A percentile compares a stretch with the other conserved stretches of the same genome.
Evolutionary conservation across 129 eudicot species (phyloP).

Genomic region (Flaveria robusta): DNA sequence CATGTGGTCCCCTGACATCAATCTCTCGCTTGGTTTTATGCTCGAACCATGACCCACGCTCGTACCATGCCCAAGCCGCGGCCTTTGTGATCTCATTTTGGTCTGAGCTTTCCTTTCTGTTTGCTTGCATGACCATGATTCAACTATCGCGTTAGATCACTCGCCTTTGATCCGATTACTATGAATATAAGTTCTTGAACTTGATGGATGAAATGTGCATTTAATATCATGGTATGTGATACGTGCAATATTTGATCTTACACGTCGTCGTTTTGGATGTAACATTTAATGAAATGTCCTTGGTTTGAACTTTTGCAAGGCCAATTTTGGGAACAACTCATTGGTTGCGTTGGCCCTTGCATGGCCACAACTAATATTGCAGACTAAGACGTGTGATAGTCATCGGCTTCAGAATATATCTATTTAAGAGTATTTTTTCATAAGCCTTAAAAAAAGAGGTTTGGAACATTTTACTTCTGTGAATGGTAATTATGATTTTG

Average conservation of each 20-base stretch:
- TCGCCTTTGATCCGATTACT: neutral
- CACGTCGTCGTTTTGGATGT: slow-evolving; percentile 24
- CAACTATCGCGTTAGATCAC: neutral
- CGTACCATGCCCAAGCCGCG: slow-evolving; percentile 82
- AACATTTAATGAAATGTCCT: slow-evolving; percentile 24
- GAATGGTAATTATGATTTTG: too few relatives aligned
- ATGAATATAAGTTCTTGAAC: neutral
- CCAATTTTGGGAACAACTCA: slow-evolving; percentile 32
- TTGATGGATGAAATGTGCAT: neutral
- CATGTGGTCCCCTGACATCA: slow-evolving; percentile 29
- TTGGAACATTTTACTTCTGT: too few relatives aligned
- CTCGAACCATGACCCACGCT: slow-evolving; percentile 63
- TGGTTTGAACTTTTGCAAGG: slow-evolving; percentile 26
- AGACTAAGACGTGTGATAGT: neutral
- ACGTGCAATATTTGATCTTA: neutral
- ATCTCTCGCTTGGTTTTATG: slow-evolving; percentile 35
- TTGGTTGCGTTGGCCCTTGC: slow-evolving; percentile 33
- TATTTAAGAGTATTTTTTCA: too few relatives aligned
- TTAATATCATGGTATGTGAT: slow-evolving; percentile 10
- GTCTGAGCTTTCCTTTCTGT: slow-evolving; percentile 27
- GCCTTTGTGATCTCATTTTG: slow-evolving; percentile 51
- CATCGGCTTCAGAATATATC: neutral
- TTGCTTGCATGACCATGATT: slow-evolving; percentile 11
- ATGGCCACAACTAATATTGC: slow-evolving; percentile 15
- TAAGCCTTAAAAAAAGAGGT: too few relatives aligned